phyloP scores from a whole-genome alignment of 306 rosid genomes.

The Citrullus colocynthis region DNA sequence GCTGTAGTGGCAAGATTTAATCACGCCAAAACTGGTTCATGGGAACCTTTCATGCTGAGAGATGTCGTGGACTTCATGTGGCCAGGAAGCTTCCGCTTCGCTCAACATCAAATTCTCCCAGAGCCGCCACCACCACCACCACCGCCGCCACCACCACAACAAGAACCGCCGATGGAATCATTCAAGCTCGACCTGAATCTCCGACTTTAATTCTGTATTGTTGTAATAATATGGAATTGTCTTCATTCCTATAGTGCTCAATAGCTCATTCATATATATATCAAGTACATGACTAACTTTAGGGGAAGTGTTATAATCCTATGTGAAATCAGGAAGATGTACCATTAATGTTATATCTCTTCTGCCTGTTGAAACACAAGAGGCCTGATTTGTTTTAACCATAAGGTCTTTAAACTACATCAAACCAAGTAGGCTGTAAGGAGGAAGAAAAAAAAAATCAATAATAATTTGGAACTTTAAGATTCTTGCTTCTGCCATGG shows the following conservation, averaged over 20 bases:
- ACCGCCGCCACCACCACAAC: slow-evolving; percentile 15
- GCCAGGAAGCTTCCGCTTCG: slow-evolving; percentile 88
- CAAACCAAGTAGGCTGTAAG: not conserved
- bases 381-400: not conserved
- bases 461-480: not conserved
- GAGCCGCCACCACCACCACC: slow-evolving; percentile 25
- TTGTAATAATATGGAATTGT: not conserved
- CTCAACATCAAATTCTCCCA: slow-evolving; percentile 27
- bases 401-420: not conserved
- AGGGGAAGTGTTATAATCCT: not conserved
- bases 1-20: slow-evolving; percentile 37
- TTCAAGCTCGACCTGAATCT: slow-evolving; percentile 70
- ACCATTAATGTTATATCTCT: not conserved
- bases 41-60: slow-evolving; percentile 37
- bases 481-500: not conserved
- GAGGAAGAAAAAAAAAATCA: not conserved
- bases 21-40: slow-evolving; percentile 25
- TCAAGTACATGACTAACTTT: slow-evolving; percentile 1
- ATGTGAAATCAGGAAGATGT: not conserved
- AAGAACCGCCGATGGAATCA: slow-evolving; percentile 30
- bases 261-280: slow-evolving; percentile 1
- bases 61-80: slow-evolving; percentile 44
- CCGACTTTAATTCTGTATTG: slow-evolving; percentile 35
- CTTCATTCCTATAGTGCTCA: not conserved
- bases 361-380: not conserved